Base-by-base conservation (phyloP, 192 early-diverging fungal genomes). In the Rhizoclosmatium globosum region DNA sequence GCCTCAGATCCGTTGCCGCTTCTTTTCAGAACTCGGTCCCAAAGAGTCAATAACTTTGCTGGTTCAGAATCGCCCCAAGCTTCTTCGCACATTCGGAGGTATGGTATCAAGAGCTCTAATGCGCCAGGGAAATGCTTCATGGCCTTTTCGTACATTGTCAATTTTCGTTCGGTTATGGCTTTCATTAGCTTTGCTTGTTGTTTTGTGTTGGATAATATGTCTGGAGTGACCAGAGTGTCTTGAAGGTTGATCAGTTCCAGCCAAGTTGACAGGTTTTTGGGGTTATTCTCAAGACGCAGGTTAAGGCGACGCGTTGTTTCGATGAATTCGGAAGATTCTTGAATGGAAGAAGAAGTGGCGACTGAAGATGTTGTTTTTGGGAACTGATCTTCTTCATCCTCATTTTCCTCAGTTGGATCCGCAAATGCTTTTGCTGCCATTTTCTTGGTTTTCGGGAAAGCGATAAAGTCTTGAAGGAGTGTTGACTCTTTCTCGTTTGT, bases 61-160 rank as follows among this genome's bases (percentile, higher is more conserved):
- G 75, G 76, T 58, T 86, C 82, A 82, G 38, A 53, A 23, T 44
- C 21, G 17, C 50, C 50, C 9, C 71, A 80, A 3, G 58, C 61
- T 42, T 83, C 79, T 47, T 71, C 69, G 47, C 77, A 82, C 39
- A 53, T 38, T 4, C 19, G 41, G 73, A 88, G 77, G 47, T 81
- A 87, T 23, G 77, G 64, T 17, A 60, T 39, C 21, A 83, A 23
- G 31, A 88, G 78, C 38, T 64, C 21, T 17, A 81, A 74, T 50
- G 74, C 46, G 13, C 74, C 39, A 4, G 82, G 82, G 0, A 82
- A 46, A 44, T 71, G 65, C 48, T 71, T 11, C 21, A 88, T 42
- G 2, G 87, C 87, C 46, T 81, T 81, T 77, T 85, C 83, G 48
- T 78, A 83, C 31, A 88, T 88, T 19, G 82, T 53, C 21, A 87